Evolutionary conservation across 2,329 filamentous ascomycete species (phyloP).

Genomic region (Arthrobotrys musiformis): DNA sequence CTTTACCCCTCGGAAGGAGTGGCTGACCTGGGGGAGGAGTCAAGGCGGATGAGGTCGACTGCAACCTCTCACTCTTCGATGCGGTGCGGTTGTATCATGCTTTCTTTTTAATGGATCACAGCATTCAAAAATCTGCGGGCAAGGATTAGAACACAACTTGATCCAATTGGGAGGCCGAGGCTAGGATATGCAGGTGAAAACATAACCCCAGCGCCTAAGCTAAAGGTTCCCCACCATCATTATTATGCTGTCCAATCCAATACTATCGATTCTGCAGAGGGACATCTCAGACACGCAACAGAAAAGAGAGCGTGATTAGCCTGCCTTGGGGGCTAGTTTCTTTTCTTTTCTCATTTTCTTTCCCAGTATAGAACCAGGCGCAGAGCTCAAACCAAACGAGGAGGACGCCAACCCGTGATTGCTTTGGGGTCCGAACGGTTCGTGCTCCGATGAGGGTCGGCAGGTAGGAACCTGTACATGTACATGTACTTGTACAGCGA

Average conservation of each 20-base stretch:
- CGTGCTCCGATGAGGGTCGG: constrained; percentile 34
- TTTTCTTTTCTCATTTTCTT: constrained; percentile 35
- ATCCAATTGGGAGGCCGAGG: constrained; percentile 56
- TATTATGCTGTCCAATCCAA: constrained; percentile 54
- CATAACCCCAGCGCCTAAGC: constrained; percentile 55
- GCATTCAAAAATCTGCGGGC: constrained; percentile 54
- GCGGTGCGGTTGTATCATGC: constrained; percentile 47
- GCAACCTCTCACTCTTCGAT: constrained; percentile 25
- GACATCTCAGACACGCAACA: constrained; percentile 46
- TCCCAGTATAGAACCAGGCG: constrained; percentile 40
- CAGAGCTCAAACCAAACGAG: constrained; percentile 54
- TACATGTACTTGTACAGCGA: constrained; percentile 38
- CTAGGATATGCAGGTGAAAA: constrained; percentile 56
- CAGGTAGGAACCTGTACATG: background rate
- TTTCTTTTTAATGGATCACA: constrained; percentile 55
- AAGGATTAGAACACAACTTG: constrained; percentile 42
- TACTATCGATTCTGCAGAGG: constrained; percentile 54
- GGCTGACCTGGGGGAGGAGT: constrained; percentile 36
- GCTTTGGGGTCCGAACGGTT: constrained; percentile 44
- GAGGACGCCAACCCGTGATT: constrained; percentile 52
- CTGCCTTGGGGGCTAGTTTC: constrained; percentile 35
- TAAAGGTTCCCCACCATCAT: constrained; percentile 54
- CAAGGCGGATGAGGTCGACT: constrained; percentile 26
- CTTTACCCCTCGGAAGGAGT: constrained; percentile 41
- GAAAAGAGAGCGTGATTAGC: constrained; percentile 54